These are phyloP conservation scores for Lactuca saligna DNA, from an alignment of 129 eudicot species.

Conservation along the genomic window DNA sequence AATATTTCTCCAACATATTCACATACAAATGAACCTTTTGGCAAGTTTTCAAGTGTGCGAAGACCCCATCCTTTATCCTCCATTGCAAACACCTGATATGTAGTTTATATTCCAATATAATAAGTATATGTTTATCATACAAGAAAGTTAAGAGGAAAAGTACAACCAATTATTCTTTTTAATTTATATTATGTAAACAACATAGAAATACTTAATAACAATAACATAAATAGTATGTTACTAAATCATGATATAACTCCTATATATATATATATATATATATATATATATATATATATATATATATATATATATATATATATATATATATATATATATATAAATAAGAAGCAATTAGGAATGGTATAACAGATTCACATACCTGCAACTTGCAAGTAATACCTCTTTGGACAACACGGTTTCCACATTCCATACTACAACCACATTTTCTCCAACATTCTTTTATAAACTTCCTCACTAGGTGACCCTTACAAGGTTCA, in stretches of 20 bases:
- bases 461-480: conserved; percentile 60
- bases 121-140: neutral
- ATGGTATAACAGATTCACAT: conserved; percentile 3
- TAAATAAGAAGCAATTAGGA: neutral
- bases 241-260: no score
- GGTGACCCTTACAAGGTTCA: conserved; percentile 74
- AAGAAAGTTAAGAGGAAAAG: neutral
- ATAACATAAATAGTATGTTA: no score
- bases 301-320: no score
- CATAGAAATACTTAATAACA: no score
- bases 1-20: conserved; percentile 81
- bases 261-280: no score
- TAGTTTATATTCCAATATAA: conserved; percentile 11
- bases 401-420: conserved; percentile 87
- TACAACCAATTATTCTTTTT: neutral
- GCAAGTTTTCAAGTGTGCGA: conserved; percentile 57
- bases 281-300: no score
- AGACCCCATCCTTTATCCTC: conserved; percentile 93
- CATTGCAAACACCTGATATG: conserved; percentile 59
- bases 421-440: conserved; percentile 78
- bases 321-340: no score
- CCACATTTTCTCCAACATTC: conserved; percentile 97
- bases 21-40: conserved; percentile 77
- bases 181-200: no score
- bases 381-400: conserved; percentile 71